These are phyloP conservation scores for Pistacia vera DNA, from an alignment of 345 rosid species.

Conservation along the genomic window DNA sequence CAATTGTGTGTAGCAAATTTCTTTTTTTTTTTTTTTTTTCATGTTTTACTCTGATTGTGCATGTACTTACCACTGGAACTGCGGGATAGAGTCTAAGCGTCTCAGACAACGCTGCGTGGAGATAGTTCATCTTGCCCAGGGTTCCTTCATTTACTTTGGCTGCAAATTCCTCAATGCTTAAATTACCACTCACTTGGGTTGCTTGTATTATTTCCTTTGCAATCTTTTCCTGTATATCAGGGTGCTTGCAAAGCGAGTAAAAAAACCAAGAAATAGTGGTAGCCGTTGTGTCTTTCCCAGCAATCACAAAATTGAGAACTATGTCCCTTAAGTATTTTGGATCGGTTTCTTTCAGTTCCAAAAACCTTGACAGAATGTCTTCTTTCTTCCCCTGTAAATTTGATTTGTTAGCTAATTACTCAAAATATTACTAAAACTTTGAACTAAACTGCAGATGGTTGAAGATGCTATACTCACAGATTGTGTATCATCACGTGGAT, in stretches of 20 bases:
- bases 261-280: constrained; percentile 26
- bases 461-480: constrained; percentile 12
- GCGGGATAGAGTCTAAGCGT: constrained; percentile 36
- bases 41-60: too few relatives aligned
- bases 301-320: constrained; percentile 29
- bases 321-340: constrained; percentile 32
- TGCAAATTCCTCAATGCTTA: constrained; percentile 16
- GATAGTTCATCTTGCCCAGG: constrained; percentile 30
- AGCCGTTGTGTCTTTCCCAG: constrained; percentile 25
- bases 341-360: constrained; percentile 20
- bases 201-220: constrained; percentile 23
- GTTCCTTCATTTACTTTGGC: constrained; percentile 19
- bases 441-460: constrained; percentile 1
- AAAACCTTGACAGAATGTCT: constrained; percentile 34
- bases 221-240: constrained; percentile 24
- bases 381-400: constrained; percentile 21
- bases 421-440: not conserved
- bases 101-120: constrained; percentile 35
- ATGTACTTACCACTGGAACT: constrained; percentile 23
- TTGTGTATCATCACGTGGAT: not conserved
- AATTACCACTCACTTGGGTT: constrained; percentile 4
- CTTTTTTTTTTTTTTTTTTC: too few relatives aligned
- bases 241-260: constrained; percentile 33
- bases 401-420: not conserved
- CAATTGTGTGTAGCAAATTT: too few relatives aligned